Conservation (phyloP, 768 basidiomycete species). For the Sistotremastrum niveocremeum region DNA sequence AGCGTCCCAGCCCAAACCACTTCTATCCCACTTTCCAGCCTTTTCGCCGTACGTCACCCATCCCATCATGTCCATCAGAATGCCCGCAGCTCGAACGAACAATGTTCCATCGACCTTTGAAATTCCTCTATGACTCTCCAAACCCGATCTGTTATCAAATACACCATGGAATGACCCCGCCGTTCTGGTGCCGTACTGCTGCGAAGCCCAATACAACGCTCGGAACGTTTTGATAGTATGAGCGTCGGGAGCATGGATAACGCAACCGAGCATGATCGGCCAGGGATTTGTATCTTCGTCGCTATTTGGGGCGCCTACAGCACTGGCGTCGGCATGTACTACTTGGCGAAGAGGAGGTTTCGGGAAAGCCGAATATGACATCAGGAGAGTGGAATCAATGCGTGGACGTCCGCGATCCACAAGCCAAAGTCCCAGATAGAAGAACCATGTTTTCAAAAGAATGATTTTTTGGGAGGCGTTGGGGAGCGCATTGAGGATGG, state of each 20-base stretch:
- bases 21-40: conserved; percentile 39
- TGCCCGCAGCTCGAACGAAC: conserved; percentile 43
- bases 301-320: conserved; percentile 22
- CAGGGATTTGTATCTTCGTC: conserved; percentile 35
- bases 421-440: conserved; percentile 22
- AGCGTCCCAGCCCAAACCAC: conserved; percentile 46
- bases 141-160: conserved; percentile 19
- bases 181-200: conserved; percentile 30
- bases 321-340: conserved; percentile 4
- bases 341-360: conserved; percentile 20
- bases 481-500: conserved; percentile 21
- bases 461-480: conserved; percentile 26
- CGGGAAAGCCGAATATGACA: conserved; percentile 30
- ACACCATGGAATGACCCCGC: conserved; percentile 30
- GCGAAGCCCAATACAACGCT: conserved; percentile 33
- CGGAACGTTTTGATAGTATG: conserved; percentile 39
- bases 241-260: conserved; percentile 35
- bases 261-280: conserved; percentile 32
- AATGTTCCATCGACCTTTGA: conserved; percentile 38
- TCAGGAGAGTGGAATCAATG: conserved; percentile 32
- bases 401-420: conserved; percentile 39
- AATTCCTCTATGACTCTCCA: conserved; percentile 34
- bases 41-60: conserved; percentile 42
- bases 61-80: conserved; percentile 40
- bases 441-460: conserved; percentile 31